Evolutionary conservation across 2,329 filamentous ascomycete species (phyloP).

Genomic region (Elsinoe australis): DNA sequence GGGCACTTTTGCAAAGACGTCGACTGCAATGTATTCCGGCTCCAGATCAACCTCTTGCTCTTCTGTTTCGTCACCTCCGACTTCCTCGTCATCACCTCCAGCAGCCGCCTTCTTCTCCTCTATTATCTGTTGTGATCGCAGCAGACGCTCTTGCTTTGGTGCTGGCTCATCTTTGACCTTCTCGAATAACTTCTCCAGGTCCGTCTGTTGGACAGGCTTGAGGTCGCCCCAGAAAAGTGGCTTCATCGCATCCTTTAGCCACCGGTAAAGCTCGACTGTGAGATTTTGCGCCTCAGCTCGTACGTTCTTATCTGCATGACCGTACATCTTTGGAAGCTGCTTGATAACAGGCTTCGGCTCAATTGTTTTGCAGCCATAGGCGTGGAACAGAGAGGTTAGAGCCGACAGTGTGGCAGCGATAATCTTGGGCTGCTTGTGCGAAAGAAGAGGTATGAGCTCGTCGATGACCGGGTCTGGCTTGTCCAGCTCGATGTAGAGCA

Average conservation of each 20-base stretch:
- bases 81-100: conserved; percentile 46
- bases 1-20: conserved; percentile 74
- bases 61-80: conserved; percentile 44
- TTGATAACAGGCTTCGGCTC: conserved; percentile 92
- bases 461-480: conserved; percentile 78
- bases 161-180: conserved; percentile 78
- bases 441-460: conserved; percentile 73
- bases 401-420: conserved; percentile 68
- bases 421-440: conserved; percentile 87
- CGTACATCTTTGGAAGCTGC: conserved; percentile 78
- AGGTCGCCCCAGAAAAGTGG: conserved; percentile 94
- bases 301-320: conserved; percentile 96
- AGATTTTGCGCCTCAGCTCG: conserved; percentile 87
- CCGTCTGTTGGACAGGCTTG: conserved; percentile 89
- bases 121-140: conserved; percentile 82
- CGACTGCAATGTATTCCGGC: conserved; percentile 66
- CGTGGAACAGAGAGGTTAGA: conserved; percentile 78
- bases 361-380: conserved; percentile 87
- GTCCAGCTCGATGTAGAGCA: conserved; percentile 87
- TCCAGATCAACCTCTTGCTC: conserved; percentile 63
- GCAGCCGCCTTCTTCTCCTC: conserved; percentile 59
- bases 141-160: conserved; percentile 82
- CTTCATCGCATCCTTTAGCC: conserved; percentile 97
- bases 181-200: conserved; percentile 90
- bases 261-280: conserved; percentile 89